Percentiles rank a stretch among this genome's conserved stretches.
Evolutionary conservation across 768 basidiomycete genomes (phyloP).

Genomic region (Collybia nuda): DNA sequence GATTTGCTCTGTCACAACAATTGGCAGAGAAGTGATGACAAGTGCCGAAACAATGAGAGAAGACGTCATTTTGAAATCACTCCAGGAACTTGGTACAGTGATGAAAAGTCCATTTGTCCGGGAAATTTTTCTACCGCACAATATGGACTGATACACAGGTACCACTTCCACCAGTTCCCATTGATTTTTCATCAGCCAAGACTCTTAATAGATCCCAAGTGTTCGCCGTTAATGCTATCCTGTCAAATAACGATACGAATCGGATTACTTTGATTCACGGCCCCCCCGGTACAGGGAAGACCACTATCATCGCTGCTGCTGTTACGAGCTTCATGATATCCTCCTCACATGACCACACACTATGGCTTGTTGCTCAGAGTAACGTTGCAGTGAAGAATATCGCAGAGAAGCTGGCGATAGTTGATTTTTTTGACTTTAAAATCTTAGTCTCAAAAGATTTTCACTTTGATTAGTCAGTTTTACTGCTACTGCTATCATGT

Average conservation of each 20-base stretch:
- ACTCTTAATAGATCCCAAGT: constrained; percentile 35
- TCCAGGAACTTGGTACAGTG: constrained; percentile 24
- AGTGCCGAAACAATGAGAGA: constrained; percentile 36
- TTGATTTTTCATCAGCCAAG: constrained; percentile 17
- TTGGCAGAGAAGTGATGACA: constrained; percentile 50
- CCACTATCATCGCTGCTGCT: constrained; percentile 57
- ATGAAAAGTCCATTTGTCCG: constrained; percentile 32
- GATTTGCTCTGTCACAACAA: constrained; percentile 35
- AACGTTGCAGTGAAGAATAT: constrained; percentile 84
- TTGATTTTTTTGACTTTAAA: constrained; percentile 49
- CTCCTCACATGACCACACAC: constrained; percentile 24
- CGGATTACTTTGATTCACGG: constrained; percentile 41
- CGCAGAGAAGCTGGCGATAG: constrained; percentile 61
- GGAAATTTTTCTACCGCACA: constrained; percentile 29
- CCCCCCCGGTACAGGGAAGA: constrained; percentile 67
- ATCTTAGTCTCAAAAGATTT: constrained; percentile 67
- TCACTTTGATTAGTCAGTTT: constrained; percentile 57
- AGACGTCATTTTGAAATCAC: constrained; percentile 22
- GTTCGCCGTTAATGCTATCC: constrained; percentile 29
- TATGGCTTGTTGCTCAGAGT: constrained; percentile 73
- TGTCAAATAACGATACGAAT: constrained; percentile 27
- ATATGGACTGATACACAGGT: constrained; percentile 11
- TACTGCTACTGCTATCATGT: background rate
- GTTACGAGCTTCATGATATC: constrained; percentile 33
- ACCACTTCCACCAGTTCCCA: constrained; percentile 3